These are phyloP conservation scores for Podila horticola DNA, from an alignment of 192 early-diverging fungal genomes.

Conservation along the genomic window DNA sequence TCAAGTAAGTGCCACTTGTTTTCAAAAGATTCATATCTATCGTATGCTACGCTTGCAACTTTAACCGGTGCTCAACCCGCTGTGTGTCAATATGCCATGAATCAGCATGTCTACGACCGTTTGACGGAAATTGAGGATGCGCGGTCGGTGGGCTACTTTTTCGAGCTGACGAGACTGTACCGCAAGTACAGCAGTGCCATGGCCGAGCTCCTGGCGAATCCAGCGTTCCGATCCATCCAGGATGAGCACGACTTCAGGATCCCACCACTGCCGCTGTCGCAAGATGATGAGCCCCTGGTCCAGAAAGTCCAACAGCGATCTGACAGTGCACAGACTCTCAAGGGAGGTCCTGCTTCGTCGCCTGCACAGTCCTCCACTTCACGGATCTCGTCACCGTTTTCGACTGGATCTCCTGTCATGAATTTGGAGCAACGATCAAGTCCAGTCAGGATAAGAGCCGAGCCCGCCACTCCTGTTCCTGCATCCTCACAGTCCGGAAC, in stretches of 20 bases:
- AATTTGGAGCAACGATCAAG: too few relatives aligned
- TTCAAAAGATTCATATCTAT: neutral
- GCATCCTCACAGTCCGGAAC: too few relatives aligned
- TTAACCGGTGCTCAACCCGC: neutral
- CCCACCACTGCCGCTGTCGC: constrained; percentile 8
- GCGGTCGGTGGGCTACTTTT: constrained; percentile 32
- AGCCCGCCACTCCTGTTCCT: too few relatives aligned
- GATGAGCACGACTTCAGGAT: constrained; percentile 8
- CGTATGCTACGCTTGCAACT: neutral
- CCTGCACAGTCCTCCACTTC: too few relatives aligned
- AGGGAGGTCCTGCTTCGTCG: too few relatives aligned
- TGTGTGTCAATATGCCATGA: neutral
- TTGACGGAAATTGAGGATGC: constrained; percentile 47
- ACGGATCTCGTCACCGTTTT: too few relatives aligned
- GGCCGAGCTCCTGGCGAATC: constrained; percentile 40
- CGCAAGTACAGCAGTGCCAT: constrained; percentile 34
- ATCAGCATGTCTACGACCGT: constrained; percentile 46
- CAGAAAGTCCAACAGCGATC: neutral
- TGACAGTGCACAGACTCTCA: too few relatives aligned
- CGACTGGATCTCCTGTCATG: too few relatives aligned
- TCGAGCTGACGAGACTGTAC: constrained; percentile 27
- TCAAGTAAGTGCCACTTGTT: constrained; percentile 22
- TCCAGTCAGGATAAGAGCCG: too few relatives aligned
- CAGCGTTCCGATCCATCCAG: constrained; percentile 17
- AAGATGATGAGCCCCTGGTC: neutral